phyloP scores from a whole-genome alignment of 306 rosid genomes.

The Quillaja saponaria region DNA sequence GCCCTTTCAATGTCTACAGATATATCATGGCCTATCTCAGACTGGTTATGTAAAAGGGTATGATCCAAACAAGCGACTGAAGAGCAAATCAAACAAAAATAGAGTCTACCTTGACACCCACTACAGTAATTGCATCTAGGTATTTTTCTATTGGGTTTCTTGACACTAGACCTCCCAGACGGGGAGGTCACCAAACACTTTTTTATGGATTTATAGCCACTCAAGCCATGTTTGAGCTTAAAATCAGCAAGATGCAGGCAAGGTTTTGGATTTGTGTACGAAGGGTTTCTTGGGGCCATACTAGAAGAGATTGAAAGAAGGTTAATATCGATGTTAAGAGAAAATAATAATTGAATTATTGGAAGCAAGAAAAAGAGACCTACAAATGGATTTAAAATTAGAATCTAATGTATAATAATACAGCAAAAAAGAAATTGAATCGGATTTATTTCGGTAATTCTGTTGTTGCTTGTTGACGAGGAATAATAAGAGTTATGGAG shows the following conservation, averaged over 20 bases:
- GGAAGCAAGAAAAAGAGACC: no score
- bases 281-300: constrained; percentile 63
- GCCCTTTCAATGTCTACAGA: constrained; percentile 80
- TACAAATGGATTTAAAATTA: no score
- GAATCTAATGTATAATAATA: no score
- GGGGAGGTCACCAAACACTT: constrained; percentile 62
- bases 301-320: constrained; percentile 16
- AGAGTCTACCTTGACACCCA: constrained; percentile 64
- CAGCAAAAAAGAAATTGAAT: no score
- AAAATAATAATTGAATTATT: constrained; percentile 16
- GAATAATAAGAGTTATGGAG: no score
- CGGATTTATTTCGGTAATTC: no score
- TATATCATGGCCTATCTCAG: constrained; percentile 55
- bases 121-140: constrained; percentile 74
- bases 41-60: constrained; percentile 50
- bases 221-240: constrained; percentile 71
- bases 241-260: constrained; percentile 78
- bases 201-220: constrained; percentile 70
- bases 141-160: constrained; percentile 45
- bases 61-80: constrained; percentile 69
- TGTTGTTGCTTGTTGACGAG: no score
- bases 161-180: constrained; percentile 57
- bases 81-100: constrained; percentile 73
- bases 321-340: constrained; percentile 30
- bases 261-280: constrained; percentile 65